Percentiles rank a stretch among this genome's conserved stretches.
phyloP scores from a whole-genome alignment of 495 filamentous ascomycete genomes.

The Aspergillus saccharolyticus region DNA sequence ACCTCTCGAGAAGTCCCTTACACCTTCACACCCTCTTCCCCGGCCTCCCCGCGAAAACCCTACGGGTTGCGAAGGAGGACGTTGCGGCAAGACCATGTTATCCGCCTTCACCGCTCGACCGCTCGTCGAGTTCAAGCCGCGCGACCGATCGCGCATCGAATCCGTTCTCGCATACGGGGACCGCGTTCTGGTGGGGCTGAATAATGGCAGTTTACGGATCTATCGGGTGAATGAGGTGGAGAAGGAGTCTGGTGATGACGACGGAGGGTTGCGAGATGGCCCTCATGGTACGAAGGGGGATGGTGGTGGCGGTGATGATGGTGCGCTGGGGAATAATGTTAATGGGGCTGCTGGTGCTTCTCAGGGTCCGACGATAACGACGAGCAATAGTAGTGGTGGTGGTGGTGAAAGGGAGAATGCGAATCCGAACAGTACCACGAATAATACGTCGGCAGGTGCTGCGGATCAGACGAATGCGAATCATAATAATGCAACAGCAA shows the following conservation, averaged over 20 bases:
- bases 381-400: not conserved
- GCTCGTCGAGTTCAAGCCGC: slow-evolving; percentile 89
- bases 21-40: slow-evolving; percentile 1
- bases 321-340: not conserved
- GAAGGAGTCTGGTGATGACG: slow-evolving; percentile 3
- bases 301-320: not conserved
- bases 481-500: slow-evolving; percentile 5
- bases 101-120: slow-evolving; percentile 96
- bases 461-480: slow-evolving; percentile 19
- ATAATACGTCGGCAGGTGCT: no score
- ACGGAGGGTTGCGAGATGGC: no score
- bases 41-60: not conserved
- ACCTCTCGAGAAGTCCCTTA: no score
- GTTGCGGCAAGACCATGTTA: slow-evolving; percentile 77
- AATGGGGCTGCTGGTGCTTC: slow-evolving; percentile 8
- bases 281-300: no score
- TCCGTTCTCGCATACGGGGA: slow-evolving; percentile 89
- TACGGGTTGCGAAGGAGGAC: no score
- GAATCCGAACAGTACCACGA: slow-evolving; percentile 1
- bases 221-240: slow-evolving; percentile 77
- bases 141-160: slow-evolving; percentile 95
- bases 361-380: slow-evolving; percentile 11
- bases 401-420: slow-evolving; percentile 4
- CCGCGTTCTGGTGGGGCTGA: slow-evolving; percentile 82
- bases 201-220: slow-evolving; percentile 81